Percentiles rank a stretch among this genome's conserved stretches.
phyloP scores from a whole-genome alignment of 345 rosid species.

The Streptanthus diversifolius region DNA sequence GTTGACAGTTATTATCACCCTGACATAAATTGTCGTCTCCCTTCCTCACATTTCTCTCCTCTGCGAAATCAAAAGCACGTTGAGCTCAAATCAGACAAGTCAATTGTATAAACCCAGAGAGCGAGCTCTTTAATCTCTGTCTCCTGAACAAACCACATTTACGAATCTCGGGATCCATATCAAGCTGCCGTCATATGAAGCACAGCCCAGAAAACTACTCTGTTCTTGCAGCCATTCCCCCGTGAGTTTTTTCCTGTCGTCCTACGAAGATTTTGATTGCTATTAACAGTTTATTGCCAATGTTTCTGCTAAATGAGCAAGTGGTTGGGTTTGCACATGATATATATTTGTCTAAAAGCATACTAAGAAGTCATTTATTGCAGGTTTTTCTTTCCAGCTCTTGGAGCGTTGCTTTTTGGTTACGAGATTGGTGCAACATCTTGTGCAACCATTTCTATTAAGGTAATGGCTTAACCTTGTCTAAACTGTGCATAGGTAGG shows the following conservation, averaged over 20 bases:
- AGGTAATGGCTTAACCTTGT: slow-evolving; percentile 42
- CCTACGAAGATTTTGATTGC: not conserved
- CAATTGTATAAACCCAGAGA: not conserved
- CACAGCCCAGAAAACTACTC: slow-evolving; percentile 58
- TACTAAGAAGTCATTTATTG: slow-evolving; percentile 31
- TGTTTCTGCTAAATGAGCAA: slow-evolving; percentile 1
- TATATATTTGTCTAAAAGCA: not conserved
- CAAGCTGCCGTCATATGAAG: slow-evolving; percentile 25
- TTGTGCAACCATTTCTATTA: slow-evolving; percentile 74
- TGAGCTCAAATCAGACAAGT: slow-evolving; percentile 10
- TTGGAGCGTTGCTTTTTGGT: slow-evolving; percentile 92
- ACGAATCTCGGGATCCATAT: slow-evolving; percentile 9
- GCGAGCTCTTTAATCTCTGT: not conserved
- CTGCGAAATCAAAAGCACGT: slow-evolving; percentile 7
- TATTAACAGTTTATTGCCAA: not conserved
- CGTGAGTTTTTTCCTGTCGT: slow-evolving; percentile 49
- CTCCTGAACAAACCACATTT: not conserved
- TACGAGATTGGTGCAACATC: slow-evolving; percentile 97
- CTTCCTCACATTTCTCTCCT: slow-evolving; percentile 20
- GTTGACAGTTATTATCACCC: slow-evolving; percentile 2
- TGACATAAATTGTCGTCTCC: slow-evolving; percentile 8
- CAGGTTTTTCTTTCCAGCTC: slow-evolving; percentile 98
- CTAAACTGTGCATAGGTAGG: not conserved
- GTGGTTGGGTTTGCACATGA: slow-evolving; percentile 1
- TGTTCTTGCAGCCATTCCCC: slow-evolving; percentile 56